Evolutionary conservation across 306 rosid species (phyloP), one percentile per base, ranked within the genome.

Genomic region (Datisca glomerata): DNA sequence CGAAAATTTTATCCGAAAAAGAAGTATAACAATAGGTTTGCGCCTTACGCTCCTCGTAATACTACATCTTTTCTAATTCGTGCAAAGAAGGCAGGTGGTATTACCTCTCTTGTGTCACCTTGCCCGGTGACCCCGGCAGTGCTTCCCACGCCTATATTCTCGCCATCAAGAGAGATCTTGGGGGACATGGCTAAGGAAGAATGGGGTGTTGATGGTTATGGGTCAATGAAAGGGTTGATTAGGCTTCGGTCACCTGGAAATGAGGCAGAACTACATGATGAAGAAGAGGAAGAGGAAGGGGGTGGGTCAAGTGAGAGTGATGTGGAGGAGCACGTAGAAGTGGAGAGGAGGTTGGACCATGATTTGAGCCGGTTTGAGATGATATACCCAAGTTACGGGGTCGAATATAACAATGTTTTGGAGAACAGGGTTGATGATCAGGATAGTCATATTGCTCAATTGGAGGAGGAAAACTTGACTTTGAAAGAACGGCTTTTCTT

Each of bases 361-460:
- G 96, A 85, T 64, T 66, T 85, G 81, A 85, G 96, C 44, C 44
- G 96, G 37, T 85, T 85, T 2, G 96, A 85, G 79, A 85, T 85
- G 93, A 74, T 85, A 20, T 76, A 71, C 66, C 93, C 96, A 1
- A 80, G 73, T 40, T 73, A 79, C 14, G 94, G 92, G 39, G 78
- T 22, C 20, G 93, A 85, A 15, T 52, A 85, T 39, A 85, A 76
- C 41, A 85, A 79, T 45, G 85, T 67, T 12, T 51, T 80, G 56
- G 87, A 80, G 73, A 85, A 80, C 64, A 61, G 96, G 59, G 96
- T 85, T 18, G 96, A 80, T 67, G 96, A 85, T 69, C 95, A 85
- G 63, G 96, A 80, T 60, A 71, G 79, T 0, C 96, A 80, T 63
- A 76, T 85, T 24, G 93, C 87, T 10, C 96, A 85, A 27, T 39